Conservation (phyloP, 768 basidiomycete genomes). For the Amanita jacksonii region DNA sequence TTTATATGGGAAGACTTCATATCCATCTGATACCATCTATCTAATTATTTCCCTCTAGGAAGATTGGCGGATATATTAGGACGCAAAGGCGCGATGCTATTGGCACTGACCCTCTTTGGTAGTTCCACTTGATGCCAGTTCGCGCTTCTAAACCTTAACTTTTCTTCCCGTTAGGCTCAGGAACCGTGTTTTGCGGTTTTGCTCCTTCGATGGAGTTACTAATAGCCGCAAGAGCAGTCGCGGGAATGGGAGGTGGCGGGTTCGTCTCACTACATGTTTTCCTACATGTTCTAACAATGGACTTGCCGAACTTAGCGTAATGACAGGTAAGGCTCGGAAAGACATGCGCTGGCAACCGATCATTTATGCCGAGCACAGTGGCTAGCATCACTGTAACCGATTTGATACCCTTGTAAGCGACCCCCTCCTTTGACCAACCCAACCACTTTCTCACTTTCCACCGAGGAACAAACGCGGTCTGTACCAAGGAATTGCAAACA, state of each 20-base stretch:
- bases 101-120: constrained; percentile 82
- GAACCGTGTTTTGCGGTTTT: constrained; percentile 79
- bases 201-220: constrained; percentile 80
- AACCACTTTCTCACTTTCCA: constrained; percentile 7
- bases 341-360: no score
- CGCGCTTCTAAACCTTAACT: constrained; percentile 8
- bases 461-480: constrained; percentile 74
- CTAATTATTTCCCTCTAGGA: constrained; percentile 33
- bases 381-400: constrained; percentile 81
- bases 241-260: constrained; percentile 92
- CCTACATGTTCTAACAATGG: constrained; percentile 16
- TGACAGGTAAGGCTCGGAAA: constrained; percentile 54
- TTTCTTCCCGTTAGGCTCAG: constrained; percentile 45
- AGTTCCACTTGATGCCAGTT: constrained; percentile 13
- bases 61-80: constrained; percentile 80
- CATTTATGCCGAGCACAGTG: no score
- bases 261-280: constrained; percentile 31
- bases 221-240: constrained; percentile 73
- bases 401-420: constrained; percentile 75
- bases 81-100: constrained; percentile 78
- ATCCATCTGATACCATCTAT: not conserved
- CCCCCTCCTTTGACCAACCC: constrained; percentile 6
- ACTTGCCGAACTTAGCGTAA: constrained; percentile 61
- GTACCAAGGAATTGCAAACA: constrained; percentile 87
- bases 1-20: constrained; percentile 53